Conservation (phyloP, 331 rosid genomes). For the Pyracantha coccinea region DNA sequence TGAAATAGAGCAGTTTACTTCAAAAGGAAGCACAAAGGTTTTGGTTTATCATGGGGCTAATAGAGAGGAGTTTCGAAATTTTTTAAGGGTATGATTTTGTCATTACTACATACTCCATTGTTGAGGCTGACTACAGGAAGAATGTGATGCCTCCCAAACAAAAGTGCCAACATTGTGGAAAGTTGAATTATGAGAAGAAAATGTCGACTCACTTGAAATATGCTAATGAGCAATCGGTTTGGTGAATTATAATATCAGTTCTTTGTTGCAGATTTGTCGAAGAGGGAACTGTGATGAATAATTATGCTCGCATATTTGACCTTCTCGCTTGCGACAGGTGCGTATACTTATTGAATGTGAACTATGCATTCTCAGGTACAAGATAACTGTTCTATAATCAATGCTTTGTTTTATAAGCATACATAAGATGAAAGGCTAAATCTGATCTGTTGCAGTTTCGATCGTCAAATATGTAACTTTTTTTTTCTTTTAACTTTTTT, state of each 20-base stretch:
- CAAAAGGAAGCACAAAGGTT: slow-evolving; percentile 73
- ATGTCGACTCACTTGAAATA: slow-evolving; percentile 43
- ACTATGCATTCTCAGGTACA: neutral
- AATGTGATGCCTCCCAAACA: slow-evolving; percentile 75
- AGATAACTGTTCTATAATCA: neutral
- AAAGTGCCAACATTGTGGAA: slow-evolving; percentile 62
- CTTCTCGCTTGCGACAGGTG: slow-evolving; percentile 95
- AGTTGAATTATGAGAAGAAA: slow-evolving; percentile 18
- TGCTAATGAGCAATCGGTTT: neutral
- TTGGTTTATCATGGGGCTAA: slow-evolving; percentile 78
- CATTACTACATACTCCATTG: slow-evolving; percentile 44
- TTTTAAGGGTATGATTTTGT: slow-evolving; percentile 72
- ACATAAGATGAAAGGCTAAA: neutral
- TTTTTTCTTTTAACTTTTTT: neutral
- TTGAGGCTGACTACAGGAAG: slow-evolving; percentile 80
- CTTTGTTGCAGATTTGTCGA: slow-evolving; percentile 49
- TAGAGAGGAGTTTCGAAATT: slow-evolving; percentile 39
- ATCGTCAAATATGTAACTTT: neutral
- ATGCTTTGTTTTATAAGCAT: neutral
- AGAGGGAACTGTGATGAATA: slow-evolving; percentile 59
- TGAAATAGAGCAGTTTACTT: slow-evolving; percentile 75
- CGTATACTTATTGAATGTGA: slow-evolving; percentile 5
- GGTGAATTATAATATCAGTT: neutral
- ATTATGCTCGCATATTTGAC: slow-evolving; percentile 92
- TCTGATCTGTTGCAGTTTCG: neutral